A percentile compares a stretch with the other conserved stretches of the same genome.
These are phyloP conservation scores for Penicillium sp. DNA, from an alignment of 2,329 filamentous ascomycete genomes.

Conservation along the genomic window DNA sequence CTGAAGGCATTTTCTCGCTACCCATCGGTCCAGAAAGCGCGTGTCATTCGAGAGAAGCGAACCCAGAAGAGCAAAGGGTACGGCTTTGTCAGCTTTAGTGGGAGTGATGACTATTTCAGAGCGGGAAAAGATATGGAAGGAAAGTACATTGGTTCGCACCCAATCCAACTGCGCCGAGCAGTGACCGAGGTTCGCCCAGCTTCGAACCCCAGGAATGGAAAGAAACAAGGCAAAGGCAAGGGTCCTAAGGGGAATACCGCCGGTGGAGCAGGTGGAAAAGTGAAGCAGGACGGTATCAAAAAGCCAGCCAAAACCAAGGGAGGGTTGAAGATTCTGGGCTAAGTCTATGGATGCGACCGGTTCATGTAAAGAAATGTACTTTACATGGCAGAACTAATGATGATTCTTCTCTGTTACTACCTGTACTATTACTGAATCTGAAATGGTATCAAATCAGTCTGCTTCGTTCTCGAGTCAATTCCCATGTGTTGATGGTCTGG, in stretches of 20 bases:
- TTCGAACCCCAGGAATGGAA: constrained; percentile 58
- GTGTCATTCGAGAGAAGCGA: constrained; percentile 88
- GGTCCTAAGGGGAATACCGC: constrained; percentile 20
- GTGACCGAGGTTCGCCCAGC: constrained; percentile 83
- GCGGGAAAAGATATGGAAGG: constrained; percentile 97
- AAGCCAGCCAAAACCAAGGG: constrained; percentile 41
- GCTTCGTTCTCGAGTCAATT: too few species aligned
- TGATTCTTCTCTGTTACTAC: too few species aligned
- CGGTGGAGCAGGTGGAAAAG: constrained; percentile 27
- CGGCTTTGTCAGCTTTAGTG: constrained; percentile 90
- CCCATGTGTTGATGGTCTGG: background rate
- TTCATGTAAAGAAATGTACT: background rate
- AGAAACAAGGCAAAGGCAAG: constrained; percentile 35
- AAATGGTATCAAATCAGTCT: background rate
- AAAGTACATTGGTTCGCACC: constrained; percentile 97
- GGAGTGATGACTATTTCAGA: constrained; percentile 92
- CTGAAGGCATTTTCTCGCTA: constrained; percentile 89
- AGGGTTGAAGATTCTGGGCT: constrained; percentile 39
- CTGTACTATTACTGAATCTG: background rate
- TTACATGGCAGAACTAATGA: background rate
- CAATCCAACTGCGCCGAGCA: constrained; percentile 74
- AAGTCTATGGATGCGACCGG: constrained; percentile 7
- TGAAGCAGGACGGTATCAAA: constrained; percentile 39
- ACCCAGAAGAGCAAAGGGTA: constrained; percentile 94
- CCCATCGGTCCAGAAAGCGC: constrained; percentile 78